A percentile compares a stretch with the other conserved stretches of the same genome.
Evolutionary conservation across 345 rosid species (phyloP).

Genomic region (Linum lewisii): DNA sequence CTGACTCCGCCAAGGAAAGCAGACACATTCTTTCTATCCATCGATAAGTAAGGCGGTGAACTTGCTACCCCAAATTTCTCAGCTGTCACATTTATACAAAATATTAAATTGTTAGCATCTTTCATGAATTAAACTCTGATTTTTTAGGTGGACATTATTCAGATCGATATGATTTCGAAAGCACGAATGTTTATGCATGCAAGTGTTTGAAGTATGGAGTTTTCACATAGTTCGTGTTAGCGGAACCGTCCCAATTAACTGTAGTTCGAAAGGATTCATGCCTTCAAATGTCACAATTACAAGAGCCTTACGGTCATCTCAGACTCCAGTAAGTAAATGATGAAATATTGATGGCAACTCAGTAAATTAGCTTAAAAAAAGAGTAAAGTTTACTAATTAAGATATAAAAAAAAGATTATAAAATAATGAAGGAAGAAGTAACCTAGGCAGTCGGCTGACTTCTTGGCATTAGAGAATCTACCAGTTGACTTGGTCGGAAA

Average conservation of each 20-base stretch:
- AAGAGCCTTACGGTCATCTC: too few species aligned
- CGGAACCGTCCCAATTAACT: too few species aligned
- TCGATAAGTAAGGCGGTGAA: constrained; percentile 33
- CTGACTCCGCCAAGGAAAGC: constrained; percentile 31
- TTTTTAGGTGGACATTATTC: too few species aligned
- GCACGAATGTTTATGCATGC: background rate
- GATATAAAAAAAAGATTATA: background rate
- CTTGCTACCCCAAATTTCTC: constrained; percentile 38
- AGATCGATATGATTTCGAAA: too few species aligned
- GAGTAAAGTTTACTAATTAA: too few species aligned
- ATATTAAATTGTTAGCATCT: too few species aligned
- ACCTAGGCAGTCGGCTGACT: constrained; percentile 46
- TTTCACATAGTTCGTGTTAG: too few species aligned
- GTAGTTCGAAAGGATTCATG: too few species aligned
- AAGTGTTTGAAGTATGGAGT: background rate
- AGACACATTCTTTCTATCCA: constrained; percentile 3
- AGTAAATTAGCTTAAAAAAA: too few species aligned
- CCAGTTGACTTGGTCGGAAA: constrained; percentile 43
- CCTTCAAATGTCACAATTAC: background rate
- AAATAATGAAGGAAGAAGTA: background rate
- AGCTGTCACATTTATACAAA: constrained; percentile 21
- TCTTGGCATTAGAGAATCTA: constrained; percentile 46
- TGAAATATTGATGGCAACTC: too few species aligned
- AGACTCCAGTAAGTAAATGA: too few species aligned
- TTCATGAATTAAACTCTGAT: too few species aligned